Base-by-base conservation (phyloP, 1,284 basidiomycete genomes). In the Meira miltonrushii region DNA sequence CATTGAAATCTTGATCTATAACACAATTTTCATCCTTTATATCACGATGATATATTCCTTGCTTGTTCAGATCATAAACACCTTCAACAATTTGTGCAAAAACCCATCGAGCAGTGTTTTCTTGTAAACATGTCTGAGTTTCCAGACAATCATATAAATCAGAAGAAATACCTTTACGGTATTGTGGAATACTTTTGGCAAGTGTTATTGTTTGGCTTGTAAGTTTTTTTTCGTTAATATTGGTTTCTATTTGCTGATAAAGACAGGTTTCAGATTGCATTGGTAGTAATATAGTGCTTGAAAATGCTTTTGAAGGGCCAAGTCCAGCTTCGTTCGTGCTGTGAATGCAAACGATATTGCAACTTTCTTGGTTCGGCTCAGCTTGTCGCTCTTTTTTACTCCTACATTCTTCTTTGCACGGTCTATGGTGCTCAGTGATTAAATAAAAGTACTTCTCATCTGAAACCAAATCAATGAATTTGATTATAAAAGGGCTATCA, bases 71-170 rank as follows among this genome's bases (percentile, higher is more conserved):
- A 73, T 92, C 89, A 67, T 84, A 80, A n/a, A 92, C 87, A 19
- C 87, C 89, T 60, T 91, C 88, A 58, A 91, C 89, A 51, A 94
- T 85, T 80, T 95, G 92, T 21, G 83, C 82, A 76, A 93, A 92
- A 62, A 94, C 86, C 79, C 87, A 87, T 53, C 86, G 84, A 7
- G 90, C 88, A 71, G 88, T 85, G 51, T 82, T 81, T 78, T 92
- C 90, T 17, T 84, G 83, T 54, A 94, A 83, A 7, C 87, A 83
- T 66, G 88, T 88, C 74, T 91, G 83, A 72, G 89, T 87, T 79
- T 94, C 92, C 60, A 94, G 92, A 77, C 89, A 94, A 76, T 94
- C 92, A 68, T 94, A 94, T 49, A 95, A 82, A 75, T 95, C 92
- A 78, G 92, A 86, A 17, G 89, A 91, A 33, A 33, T 33, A 33